Conservation (phyloP, 192 early-diverging fungal genomes). For the Mortierella hygrophila region DNA sequence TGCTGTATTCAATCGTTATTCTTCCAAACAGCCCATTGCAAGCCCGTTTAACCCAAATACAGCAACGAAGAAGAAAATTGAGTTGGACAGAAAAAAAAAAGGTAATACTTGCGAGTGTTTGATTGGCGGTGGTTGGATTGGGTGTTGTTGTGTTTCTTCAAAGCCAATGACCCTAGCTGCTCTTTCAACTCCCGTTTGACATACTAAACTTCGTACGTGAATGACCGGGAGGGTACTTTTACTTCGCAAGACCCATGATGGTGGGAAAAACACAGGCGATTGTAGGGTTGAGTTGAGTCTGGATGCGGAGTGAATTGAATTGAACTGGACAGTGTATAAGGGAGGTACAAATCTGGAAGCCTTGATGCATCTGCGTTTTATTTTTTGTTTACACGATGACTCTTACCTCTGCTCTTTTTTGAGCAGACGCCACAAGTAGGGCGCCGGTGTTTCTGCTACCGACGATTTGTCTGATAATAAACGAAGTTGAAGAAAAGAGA, state of each 20-base stretch:
- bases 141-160: neutral
- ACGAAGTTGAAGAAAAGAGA: no score
- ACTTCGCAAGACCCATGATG: neutral
- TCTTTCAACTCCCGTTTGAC: neutral
- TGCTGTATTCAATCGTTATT: neutral
- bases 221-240: neutral
- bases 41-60: neutral
- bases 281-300: neutral
- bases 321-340: neutral
- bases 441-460: no score
- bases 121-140: slow-evolving; percentile 2
- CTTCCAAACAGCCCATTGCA: neutral
- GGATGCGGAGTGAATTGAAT: neutral
- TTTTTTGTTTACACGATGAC: no score
- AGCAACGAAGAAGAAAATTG: neutral
- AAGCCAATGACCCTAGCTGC: neutral
- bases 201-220: neutral
- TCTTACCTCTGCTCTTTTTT: no score
- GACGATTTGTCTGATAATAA: no score
- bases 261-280: neutral
- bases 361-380: no score
- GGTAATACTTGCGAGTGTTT: neutral
- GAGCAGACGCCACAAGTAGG: no score
- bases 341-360: no score
- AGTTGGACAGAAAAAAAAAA: neutral